Base-by-base conservation (phyloP, 2,329 filamentous ascomycete genomes). In the Lecanicillium sp. region DNA sequence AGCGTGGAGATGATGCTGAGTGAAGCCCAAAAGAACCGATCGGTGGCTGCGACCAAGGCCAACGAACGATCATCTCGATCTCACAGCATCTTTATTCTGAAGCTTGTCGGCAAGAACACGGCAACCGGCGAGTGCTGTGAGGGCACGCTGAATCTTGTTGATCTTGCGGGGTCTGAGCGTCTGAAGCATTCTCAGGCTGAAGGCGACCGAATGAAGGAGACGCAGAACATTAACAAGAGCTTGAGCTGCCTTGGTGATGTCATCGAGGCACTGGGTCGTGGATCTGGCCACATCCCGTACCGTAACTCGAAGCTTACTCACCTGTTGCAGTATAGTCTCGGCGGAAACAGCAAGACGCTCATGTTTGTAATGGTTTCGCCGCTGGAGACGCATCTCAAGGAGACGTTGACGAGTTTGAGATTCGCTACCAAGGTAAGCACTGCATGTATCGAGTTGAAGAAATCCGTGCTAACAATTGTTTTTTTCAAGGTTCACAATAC, bases 301-400 rank as follows among this genome's bases (percentile, higher is more conserved):
- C 73, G 92, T 39, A 96, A 96, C 64, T 95, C 86, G 50, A 96
- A 95, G 75, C 73, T 98, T 48, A 98, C 92, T 8, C 94, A 95
- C 55, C 73, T 98, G 33, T 73, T 98, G 28, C 87, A 96, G 75
- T 94, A 92, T 56, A 95, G 87, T 3, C 70, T 98, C 7, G 90
- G 92, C 4, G 92, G 92, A 13, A 95, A 95, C 60, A 92, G 84
- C 50, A 94, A 95, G 65, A 98, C 92, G 1, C 80, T 98, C 52
- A 98, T 98, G 92, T 95, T 98, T 59, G 87, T 96, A 58, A 96
- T 96, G 89, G 85, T 95, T 41, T 92, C 84, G 50, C 92, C 92
- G 25, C 68, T 96, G 43, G 85, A 94, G 65, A 84, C 80, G 5
- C 92, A 96, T 65, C 68, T 95, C 47, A 84, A 83, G 53, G 92